Evolutionary conservation across 768 basidiomycete species (phyloP), one percentile per base, ranked within the genome.

Genomic region (Floccularia luteovirens): DNA sequence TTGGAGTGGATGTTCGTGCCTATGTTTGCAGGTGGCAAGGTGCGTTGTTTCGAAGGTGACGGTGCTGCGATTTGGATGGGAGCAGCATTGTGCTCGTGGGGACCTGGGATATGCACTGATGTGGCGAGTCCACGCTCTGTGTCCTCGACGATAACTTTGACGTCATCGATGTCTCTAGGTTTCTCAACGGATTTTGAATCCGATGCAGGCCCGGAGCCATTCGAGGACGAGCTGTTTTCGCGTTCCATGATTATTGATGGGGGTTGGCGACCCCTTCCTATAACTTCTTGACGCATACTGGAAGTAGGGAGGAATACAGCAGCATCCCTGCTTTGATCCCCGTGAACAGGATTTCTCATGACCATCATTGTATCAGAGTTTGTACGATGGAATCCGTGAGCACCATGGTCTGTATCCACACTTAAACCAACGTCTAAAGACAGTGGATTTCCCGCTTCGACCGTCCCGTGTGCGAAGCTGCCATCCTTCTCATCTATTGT

Each of bases 231-330:
- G 38, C 54, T 50, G 37, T 55, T 55, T 25, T 55, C 46, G 24
- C 54, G 60, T 36, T 62, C 54, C 24, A 60, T 43, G 27, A 59
- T 56, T 31, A 55, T 44, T 7, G 53, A 47, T 2, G 51, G 48
- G 2, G 50, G 48, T 23, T 43, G 35, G 2, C 49, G 25, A 34
- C 33, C 41, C 30, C 16, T 28, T 27, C 23, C 36, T 19, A 39
- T 34, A n/a, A 41, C 31, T 2, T 28, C 24, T 13, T 24, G 4
- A 4, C 24, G 16, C 20, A 7, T 12, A 17, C 16, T 7, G 7
- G 7, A 8, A 19, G 32, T 7, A 14, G 32, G 14, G 13, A 28
- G 28, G 14, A 42, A 23, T 22, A 42, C 41, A n/a, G n/a, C n/a
- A n/a, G n/a, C n/a, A n/a, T n/a, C n/a, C n/a, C n/a, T n/a, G n/a